phyloP scores from a whole-genome alignment of 306 rosid genomes.

The Adenanthera pavonina region DNA sequence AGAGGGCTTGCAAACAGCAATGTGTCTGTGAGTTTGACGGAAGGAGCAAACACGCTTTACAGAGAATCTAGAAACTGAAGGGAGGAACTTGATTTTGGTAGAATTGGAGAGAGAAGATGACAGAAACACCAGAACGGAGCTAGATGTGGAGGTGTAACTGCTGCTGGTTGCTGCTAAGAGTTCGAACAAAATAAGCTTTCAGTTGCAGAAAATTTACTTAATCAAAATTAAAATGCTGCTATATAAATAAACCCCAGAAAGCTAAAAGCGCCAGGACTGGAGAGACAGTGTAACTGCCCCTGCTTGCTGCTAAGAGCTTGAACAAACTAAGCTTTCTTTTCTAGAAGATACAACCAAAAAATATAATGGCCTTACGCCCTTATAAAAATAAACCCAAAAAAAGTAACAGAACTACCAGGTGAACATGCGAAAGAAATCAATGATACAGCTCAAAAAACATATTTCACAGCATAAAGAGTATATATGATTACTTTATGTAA shows the following conservation, averaged over 20 bases:
- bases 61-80: slow-evolving; percentile 45
- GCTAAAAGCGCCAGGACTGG: slow-evolving; percentile 6
- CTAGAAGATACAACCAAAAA: slow-evolving; percentile 1
- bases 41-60: slow-evolving; percentile 39
- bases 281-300: slow-evolving; percentile 38
- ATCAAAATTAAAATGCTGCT: background rate
- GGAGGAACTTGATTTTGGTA: slow-evolving; percentile 31
- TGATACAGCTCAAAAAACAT: background rate
- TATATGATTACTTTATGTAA: background rate
- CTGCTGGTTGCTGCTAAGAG: slow-evolving; percentile 44
- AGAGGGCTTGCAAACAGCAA: slow-evolving; percentile 48
- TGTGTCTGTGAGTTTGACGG: slow-evolving; percentile 46
- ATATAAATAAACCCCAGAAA: background rate
- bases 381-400: background rate
- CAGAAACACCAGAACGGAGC: slow-evolving; percentile 21
- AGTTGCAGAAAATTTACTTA: background rate
- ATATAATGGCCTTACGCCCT: no score
- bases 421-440: background rate
- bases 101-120: slow-evolving; percentile 35
- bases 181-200: slow-evolving; percentile 49
- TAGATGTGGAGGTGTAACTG: slow-evolving; percentile 37
- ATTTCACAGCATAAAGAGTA: background rate
- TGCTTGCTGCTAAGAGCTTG: slow-evolving; percentile 42
- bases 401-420: background rate
- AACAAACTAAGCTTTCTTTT: slow-evolving; percentile 35